Evolutionary conservation across 495 filamentous ascomycete genomes (phyloP).

Genomic region (Hypoxylon fragiforme): DNA sequence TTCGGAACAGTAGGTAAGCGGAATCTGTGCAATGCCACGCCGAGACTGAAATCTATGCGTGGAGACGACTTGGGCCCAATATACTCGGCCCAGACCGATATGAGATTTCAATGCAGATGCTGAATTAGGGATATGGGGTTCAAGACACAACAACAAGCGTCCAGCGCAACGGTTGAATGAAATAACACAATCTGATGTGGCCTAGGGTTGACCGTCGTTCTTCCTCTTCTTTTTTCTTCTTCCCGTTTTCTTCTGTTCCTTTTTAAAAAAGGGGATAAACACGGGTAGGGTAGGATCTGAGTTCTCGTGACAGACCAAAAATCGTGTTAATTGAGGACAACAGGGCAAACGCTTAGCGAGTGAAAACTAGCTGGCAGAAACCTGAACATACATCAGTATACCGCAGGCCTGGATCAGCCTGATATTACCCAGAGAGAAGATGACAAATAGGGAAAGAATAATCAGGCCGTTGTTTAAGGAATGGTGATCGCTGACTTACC

Average conservation of each 20-base stretch:
- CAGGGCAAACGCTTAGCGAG: not conserved
- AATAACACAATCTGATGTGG: constrained; percentile 2
- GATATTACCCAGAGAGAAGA: not conserved
- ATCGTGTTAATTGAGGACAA: not conserved
- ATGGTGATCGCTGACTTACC: constrained; percentile 13
- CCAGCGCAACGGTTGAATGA: constrained; percentile 2
- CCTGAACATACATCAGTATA: not conserved
- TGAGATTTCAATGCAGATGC: constrained; percentile 16
- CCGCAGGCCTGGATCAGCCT: not conserved
- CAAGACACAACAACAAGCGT: not conserved
- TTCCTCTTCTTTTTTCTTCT: too few species aligned
- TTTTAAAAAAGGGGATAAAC: too few species aligned
- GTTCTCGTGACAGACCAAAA: not conserved
- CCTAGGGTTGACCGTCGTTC: not conserved
- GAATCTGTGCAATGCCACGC: constrained; percentile 48
- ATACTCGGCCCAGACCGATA: constrained; percentile 24
- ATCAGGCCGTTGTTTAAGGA: constrained; percentile 7
- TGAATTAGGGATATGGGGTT: constrained; percentile 9
- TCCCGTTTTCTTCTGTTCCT: too few species aligned
- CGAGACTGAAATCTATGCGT: constrained; percentile 40
- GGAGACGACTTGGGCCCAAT: constrained; percentile 22
- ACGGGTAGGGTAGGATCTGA: too few species aligned
- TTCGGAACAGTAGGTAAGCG: constrained; percentile 43
- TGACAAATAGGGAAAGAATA: not conserved
- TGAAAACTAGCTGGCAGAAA: constrained; percentile 1